Conservation (phyloP, 805 yeast species). For the Zygotorulaspora chibaensis region DNA sequence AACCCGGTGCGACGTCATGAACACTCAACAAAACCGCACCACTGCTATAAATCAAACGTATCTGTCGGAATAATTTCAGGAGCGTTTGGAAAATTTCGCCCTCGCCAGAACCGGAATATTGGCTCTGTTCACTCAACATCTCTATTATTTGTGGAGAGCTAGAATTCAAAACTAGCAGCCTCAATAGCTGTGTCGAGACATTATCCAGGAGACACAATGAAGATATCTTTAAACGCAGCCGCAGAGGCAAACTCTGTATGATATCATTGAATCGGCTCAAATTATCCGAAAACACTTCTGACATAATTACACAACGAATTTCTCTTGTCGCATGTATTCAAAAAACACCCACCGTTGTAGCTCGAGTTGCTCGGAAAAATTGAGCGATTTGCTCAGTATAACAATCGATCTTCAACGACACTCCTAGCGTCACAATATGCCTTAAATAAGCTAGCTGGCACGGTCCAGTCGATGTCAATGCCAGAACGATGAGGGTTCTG, state of each 20-base stretch:
- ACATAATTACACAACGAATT: conserved; percentile 4
- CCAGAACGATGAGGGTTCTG: conserved; percentile 1
- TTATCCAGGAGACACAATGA: conserved; percentile 77
- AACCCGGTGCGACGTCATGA: conserved; percentile 64
- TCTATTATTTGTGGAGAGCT: conserved; percentile 51
- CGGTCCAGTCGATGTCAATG: background rate
- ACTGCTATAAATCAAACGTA: conserved; percentile 61
- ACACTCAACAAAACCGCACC: conserved; percentile 71
- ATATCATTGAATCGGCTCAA: conserved; percentile 24
- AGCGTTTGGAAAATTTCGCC: conserved; percentile 57
- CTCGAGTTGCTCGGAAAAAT: background rate
- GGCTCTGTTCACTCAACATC: conserved; percentile 51
- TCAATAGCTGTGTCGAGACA: conserved; percentile 71
- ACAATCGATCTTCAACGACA: background rate
- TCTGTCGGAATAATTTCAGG: conserved; percentile 72
- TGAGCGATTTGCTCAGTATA: too few relatives aligned
- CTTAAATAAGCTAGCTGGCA: background rate
- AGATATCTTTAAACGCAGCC: conserved; percentile 61
- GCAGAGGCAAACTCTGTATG: conserved; percentile 33
- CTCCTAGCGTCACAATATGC: background rate
- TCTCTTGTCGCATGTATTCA: background rate
- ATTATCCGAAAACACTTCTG: conserved; percentile 20
- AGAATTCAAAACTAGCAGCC: conserved; percentile 68
- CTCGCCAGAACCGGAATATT: conserved; percentile 53
- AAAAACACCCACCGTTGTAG: background rate